Base-by-base conservation (phyloP, 768 basidiomycete species). In the Boletus sensibilis region DNA sequence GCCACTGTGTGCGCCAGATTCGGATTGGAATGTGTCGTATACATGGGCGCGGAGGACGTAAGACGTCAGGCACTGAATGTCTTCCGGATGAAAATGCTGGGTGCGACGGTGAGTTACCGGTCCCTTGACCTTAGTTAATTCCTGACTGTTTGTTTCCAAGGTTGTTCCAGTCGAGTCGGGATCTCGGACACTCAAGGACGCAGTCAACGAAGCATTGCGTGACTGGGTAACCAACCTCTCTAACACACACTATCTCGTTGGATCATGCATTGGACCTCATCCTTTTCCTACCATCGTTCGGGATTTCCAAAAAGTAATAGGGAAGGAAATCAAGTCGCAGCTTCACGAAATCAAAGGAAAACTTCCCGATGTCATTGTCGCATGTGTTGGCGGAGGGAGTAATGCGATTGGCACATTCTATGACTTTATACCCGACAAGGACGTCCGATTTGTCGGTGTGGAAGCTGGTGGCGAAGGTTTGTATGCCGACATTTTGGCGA, bases 251-350 rank as follows among this genome's bases (percentile, higher is more conserved):
- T 99, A 98, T 75, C 85, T 98, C 61, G 92, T 99, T 59, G 97
- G 97, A 31, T 98, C 95, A 16, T 93, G 86, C 41, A 98, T 99
- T 62, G 97, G 97, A 16, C 97, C 97, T 4, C 95, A 98, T 72
- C 97, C 97, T 2, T 98, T 99, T 85, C 97, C 97, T 2, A 98
- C 97, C 21, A 92, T 99, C 56, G 97, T 99, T 41, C 88, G 97
- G 45, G 97, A 99, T 73, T 98, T 95, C 83, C 97, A 99, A 70
- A 86, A 87, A 62, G 83, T 98, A 37, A 99, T 99, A 62, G 89
- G 96, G 3, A 78, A 87, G 68, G 97, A 99, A 75, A 97, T 98
- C 76, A 98, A 94, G 74, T 75, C 75, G 18, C 97, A 98, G 72
- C 71, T 98, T 59, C 72, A 82, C 50, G 86, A 82, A 50, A 75